Percentiles rank a stretch among this genome's conserved stretches.
Evolutionary conservation across 1,284 basidiomycete species (phyloP).

Genomic region (Naganishia liquefaciens): DNA sequence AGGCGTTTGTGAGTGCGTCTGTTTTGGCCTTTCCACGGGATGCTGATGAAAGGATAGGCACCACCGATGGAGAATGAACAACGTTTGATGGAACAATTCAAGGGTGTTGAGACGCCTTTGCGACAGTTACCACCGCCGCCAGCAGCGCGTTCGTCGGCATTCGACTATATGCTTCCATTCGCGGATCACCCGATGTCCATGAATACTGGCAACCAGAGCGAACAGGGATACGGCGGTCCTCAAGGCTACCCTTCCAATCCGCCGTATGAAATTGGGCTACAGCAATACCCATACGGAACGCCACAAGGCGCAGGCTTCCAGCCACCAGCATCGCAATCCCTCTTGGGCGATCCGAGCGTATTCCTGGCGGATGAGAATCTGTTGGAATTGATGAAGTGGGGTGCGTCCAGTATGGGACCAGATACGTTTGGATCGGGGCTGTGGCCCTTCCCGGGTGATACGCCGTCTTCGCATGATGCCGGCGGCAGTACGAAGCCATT

Average conservation of each 20-base stretch:
- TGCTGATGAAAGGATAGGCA: background rate
- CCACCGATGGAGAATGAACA: constrained; percentile 1
- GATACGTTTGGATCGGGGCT: constrained; percentile 16
- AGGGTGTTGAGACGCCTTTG: background rate
- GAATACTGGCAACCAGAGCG: background rate
- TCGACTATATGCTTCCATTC: background rate
- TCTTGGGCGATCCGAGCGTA: constrained; percentile 16
- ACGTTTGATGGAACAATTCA: background rate
- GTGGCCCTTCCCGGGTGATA: constrained; percentile 26
- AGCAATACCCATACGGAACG: no score
- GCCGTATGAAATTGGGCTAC: no score
- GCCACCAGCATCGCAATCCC: background rate
- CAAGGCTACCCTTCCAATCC: no score
- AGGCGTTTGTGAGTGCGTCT: constrained; percentile 16
- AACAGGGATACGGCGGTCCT: background rate
- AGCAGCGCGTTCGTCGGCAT: background rate
- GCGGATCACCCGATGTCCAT: background rate
- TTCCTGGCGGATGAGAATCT: constrained; percentile 24
- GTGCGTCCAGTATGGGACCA: constrained; percentile 8
- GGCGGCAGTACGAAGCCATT: no score
- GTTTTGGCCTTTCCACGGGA: no score
- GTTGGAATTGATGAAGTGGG: constrained; percentile 24
- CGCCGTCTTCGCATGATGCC: constrained; percentile 21
- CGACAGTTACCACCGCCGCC: background rate
- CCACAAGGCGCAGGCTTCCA: no score